Evolutionary conservation across 2,329 filamentous ascomycete genomes (phyloP), one percentile per base, ranked within the genome.

Genomic region (Cladosporium austrohemisphaericum): DNA sequence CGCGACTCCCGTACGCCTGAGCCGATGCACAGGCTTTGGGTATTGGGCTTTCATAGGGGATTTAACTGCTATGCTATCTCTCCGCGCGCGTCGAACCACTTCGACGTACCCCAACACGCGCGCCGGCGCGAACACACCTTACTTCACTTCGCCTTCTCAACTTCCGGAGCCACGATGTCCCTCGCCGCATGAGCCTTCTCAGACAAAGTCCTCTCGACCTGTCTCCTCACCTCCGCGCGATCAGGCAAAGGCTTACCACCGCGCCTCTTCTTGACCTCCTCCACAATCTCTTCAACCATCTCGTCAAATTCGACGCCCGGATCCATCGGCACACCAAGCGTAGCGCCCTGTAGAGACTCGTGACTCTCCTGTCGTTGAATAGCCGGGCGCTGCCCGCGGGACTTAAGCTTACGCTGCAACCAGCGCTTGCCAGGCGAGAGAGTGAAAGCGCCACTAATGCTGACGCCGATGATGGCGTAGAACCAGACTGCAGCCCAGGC

Each of bases 401-500:
- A 64, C 43, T 70, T 65, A 35, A 75, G 64, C 50, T 68, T 62
- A 51, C 63, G 61, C 41, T 54, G 47, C 20, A 69, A 64, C 52
- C 65, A 71, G 4, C 71, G 68, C 66, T 91, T 94, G 2, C 81
- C 86, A 0, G 89, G 88, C 1, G 86, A 88, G 32, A 83, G 79
- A 63, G 97, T 95, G 71, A 95, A 85, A 6, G 74, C 79, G 50
- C 91, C 80, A 14, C 83, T 80, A 0, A 71, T 65, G 8, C 74
- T 69, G 1, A 86, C 86, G 57, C 83, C 84, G 53, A 91, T 64
- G 48, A 93, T 74, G 25, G 80, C 83, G 69, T 94, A 98, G 72
- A 90, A 97, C 71, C 95, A 93, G 28, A 96, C 86, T 33, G 87
- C 81, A 0, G 80, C 71, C 93, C 93, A 98, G 51, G 88, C 84